phyloP scores from a whole-genome alignment of 257 asterid species.

The Ballota nigra region DNA sequence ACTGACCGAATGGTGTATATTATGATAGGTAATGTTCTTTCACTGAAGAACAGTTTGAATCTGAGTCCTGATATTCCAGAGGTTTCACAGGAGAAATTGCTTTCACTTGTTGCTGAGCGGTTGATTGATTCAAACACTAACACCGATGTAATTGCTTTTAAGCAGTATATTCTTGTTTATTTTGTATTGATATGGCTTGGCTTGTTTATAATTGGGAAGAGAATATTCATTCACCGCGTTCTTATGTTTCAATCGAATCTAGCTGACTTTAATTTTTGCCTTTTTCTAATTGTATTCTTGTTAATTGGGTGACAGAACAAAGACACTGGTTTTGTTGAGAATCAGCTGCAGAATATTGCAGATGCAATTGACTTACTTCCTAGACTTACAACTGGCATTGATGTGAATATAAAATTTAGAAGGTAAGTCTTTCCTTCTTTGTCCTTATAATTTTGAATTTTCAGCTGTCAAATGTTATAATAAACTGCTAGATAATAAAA shows the following conservation, averaged over 20 bases:
- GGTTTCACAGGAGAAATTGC: constrained; percentile 91
- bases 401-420: constrained; percentile 81
- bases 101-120: constrained; percentile 85
- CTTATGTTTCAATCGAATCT: not conserved
- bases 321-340: constrained; percentile 73
- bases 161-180: constrained; percentile 10
- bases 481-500: not conserved
- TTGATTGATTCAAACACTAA: constrained; percentile 74
- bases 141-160: constrained; percentile 43
- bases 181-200: not conserved
- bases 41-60: constrained; percentile 70
- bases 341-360: constrained; percentile 85
- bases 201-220: not conserved
- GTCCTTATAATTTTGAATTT: not conserved
- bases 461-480: not conserved
- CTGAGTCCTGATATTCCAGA: constrained; percentile 83
- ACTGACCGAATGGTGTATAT: constrained; percentile 25
- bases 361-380: constrained; percentile 98
- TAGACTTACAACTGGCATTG: constrained; percentile 94
- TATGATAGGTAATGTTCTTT: constrained; percentile 73
- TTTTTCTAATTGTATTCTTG: constrained; percentile 24
- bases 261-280: constrained; percentile 11
- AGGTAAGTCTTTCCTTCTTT: constrained; percentile 42
- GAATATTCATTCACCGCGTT: not conserved
- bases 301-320: constrained; percentile 53